Conservation (phyloP, 2,329 filamentous ascomycete species). For the Corinectria fuckeliana region DNA sequence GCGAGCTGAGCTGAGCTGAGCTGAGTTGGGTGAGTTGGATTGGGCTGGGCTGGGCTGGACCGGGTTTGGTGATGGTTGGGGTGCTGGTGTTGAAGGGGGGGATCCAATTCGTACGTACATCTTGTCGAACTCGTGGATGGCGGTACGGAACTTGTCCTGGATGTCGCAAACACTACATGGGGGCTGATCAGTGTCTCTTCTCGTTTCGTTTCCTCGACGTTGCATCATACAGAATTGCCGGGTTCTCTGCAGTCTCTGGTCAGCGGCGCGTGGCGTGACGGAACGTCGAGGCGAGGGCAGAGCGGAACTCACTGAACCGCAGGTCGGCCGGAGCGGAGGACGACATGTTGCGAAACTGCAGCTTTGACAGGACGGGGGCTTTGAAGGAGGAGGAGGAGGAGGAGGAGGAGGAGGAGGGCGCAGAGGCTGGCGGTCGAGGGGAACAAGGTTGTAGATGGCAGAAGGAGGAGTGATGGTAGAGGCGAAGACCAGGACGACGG, state of each 20-base stretch:
- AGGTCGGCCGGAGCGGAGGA: constrained; percentile 27
- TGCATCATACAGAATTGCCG: constrained; percentile 55
- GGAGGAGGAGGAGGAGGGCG: too few relatives aligned
- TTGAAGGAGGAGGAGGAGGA: too few relatives aligned
- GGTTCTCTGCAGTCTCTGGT: constrained; percentile 48
- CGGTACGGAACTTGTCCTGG: constrained; percentile 87
- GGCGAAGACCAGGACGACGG: not conserved
- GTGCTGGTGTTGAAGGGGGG: constrained; percentile 1
- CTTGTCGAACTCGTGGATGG: constrained; percentile 85
- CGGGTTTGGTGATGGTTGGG: not conserved
- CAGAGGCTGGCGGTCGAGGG: not conserved
- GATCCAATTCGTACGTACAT: constrained; percentile 63
- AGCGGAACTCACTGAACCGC: constrained; percentile 45
- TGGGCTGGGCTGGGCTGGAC: too few relatives aligned
- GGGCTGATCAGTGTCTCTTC: not conserved
- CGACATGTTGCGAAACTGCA: constrained; percentile 25
- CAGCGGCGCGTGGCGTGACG: constrained; percentile 1
- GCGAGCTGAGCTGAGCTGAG: too few relatives aligned
- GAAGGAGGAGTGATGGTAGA: not conserved
- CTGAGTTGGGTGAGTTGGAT: constrained; percentile 18
- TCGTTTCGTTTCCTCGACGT: not conserved
- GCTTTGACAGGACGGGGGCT: not conserved
- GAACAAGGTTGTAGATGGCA: not conserved
- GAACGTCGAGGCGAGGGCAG: too few relatives aligned
- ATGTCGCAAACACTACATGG: constrained; percentile 82